A percentile compares a stretch with the other conserved stretches of the same genome.
Evolutionary conservation across 2,329 filamentous ascomycete species (phyloP).

Genomic region (Zasmidium citrigriseum): DNA sequence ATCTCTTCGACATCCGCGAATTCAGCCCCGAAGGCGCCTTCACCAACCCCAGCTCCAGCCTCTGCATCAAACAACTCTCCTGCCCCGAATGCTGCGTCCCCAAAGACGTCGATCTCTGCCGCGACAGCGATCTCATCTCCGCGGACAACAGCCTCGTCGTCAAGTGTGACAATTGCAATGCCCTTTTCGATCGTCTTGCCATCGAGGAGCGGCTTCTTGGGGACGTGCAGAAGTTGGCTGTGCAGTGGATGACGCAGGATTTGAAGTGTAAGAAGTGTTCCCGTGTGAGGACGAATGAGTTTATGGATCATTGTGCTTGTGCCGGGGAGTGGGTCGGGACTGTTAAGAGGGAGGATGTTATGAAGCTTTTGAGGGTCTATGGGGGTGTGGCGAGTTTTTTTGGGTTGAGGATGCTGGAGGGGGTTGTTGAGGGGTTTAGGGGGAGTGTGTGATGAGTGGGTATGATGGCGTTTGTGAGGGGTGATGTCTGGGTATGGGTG

Average conservation of each 20-base stretch:
- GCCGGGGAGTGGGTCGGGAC: slow-evolving; percentile 81
- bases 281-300: slow-evolving; percentile 76
- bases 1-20: slow-evolving; percentile 90
- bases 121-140: slow-evolving; percentile 79
- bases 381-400: slow-evolving; percentile 76
- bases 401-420: slow-evolving; percentile 76
- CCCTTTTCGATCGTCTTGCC: slow-evolving; percentile 72
- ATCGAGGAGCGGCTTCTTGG: slow-evolving; percentile 83
- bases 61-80: slow-evolving; percentile 73
- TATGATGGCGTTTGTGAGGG: background rate
- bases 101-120: slow-evolving; percentile 87
- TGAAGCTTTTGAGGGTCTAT: slow-evolving; percentile 68
- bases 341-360: slow-evolving; percentile 66
- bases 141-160: slow-evolving; percentile 21
- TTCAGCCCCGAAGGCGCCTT: slow-evolving; percentile 89
- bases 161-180: slow-evolving; percentile 67
- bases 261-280: slow-evolving; percentile 76
- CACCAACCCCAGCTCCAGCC: slow-evolving; percentile 75
- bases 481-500: too few relatives aligned
- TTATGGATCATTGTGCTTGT: slow-evolving; percentile 95
- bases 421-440: slow-evolving; percentile 56
- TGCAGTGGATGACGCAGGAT: slow-evolving; percentile 87
- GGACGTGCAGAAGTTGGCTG: slow-evolving; percentile 71
- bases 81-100: slow-evolving; percentile 90
- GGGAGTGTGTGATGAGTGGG: slow-evolving; percentile 1